These are phyloP conservation scores for Penicillium fuscoglaucum DNA, from an alignment of 2,329 filamentous ascomycete genomes.

Conservation along the genomic window DNA sequence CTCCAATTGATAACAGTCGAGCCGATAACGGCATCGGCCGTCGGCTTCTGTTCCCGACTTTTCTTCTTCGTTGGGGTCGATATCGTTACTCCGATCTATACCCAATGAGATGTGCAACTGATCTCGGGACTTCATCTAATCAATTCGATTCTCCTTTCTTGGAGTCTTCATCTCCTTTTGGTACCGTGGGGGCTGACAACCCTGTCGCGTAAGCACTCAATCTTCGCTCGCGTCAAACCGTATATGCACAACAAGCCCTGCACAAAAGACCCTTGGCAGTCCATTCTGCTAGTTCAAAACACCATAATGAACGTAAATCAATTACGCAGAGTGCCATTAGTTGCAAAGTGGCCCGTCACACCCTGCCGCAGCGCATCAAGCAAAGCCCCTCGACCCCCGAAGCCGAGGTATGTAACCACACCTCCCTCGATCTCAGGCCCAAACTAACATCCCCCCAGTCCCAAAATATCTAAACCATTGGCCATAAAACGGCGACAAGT, in stretches of 20 bases:
- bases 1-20: constrained; percentile 2
- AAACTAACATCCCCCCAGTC: constrained; percentile 12
- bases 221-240: neutral
- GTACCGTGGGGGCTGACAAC: neutral
- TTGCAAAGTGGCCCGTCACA: constrained; percentile 18
- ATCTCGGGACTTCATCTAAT: neutral
- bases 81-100: constrained; percentile 1
- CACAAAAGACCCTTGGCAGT: neutral
- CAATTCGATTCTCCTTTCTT: neutral
- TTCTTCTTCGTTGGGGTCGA: constrained; percentile 4
- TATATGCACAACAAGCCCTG: neutral
- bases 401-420: constrained; percentile 23
- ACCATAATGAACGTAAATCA: constrained; percentile 30
- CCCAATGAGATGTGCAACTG: neutral
- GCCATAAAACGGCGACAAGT: neutral
- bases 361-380: constrained; percentile 21
- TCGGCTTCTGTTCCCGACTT: constrained; percentile 9
- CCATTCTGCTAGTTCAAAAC: neutral
- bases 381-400: constrained; percentile 18
- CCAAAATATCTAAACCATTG: constrained; percentile 8
- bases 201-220: constrained; percentile 5
- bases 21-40: constrained; percentile 9
- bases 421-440: neutral
- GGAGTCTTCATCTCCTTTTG: neutral
- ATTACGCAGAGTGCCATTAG: constrained; percentile 23